Evolutionary conservation across 2,329 filamentous ascomycete species (phyloP), one percentile per base, ranked within the genome.

Genomic region (Metarhizium guizhouense): DNA sequence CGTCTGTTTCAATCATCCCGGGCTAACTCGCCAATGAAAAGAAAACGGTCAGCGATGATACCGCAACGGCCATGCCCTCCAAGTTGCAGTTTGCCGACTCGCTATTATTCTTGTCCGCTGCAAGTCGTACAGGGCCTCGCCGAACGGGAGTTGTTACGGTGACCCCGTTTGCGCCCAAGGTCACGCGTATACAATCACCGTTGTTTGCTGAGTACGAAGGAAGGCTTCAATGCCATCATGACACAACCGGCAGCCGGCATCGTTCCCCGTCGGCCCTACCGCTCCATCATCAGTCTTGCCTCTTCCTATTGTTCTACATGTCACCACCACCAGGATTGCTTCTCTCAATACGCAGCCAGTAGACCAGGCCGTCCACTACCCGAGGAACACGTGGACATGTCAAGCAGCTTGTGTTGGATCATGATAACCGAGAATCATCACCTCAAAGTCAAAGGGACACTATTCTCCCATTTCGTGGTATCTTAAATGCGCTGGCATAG

Each of bases 401-500:
- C 14, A 13, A 30, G 20, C n/a, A 34, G 25, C n/a, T 10, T 47
- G 20, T 25, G 25, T 16, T 20, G 25, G 38, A 32, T 8, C 29
- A 47, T 13, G 18, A 18, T n/a, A 7, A 5, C 47, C 13, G 45
- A 48, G 25, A 48, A n/a, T n/a, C 42, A 47, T 6, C 32, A 38
- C n/a, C n/a, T 48, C 7, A 11, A 30, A 34, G 11, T 34, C 30
- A 14, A 30, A 25, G n/a, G n/a, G 25, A 43, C 1, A 16, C 25
- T 51, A 54, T 32, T 43, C 65, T 56, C 61, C 66, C 57, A 71
- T 57, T 58, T 71, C 64, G 56, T 72, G 70, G 54, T 67, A 72
- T 60, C 71, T 65, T 40, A 60, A 54, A 58, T 87, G 84, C 4
- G 83, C 82, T 5, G 72, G 63, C 66, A 82, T 73, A 6, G 83